Base-by-base conservation (phyloP, 768 basidiomycete species). In the Gelatoporia subvermispora region DNA sequence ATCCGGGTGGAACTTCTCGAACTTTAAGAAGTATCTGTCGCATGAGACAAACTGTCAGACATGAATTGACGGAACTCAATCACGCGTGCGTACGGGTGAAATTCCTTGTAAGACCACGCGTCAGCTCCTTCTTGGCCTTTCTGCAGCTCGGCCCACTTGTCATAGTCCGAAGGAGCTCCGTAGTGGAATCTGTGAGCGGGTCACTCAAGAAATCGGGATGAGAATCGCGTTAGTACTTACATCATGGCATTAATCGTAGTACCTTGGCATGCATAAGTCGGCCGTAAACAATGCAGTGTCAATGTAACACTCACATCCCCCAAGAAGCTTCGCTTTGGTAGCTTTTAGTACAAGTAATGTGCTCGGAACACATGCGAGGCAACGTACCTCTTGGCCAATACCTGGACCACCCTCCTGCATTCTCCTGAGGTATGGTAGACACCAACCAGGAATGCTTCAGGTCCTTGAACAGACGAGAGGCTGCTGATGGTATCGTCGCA, bases 361-460 rank as follows among this genome's bases (percentile, higher is more conserved):
- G 15, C 41, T 16, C 22, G 21, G 47, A 35, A 49, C 15, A 5
- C 18, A 18, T 40, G 21, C 7, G 28, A 17, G 8, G n/a, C n/a
- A n/a, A 54, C 63, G 7, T 56, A 83, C 85, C 85, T 68, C 86
- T 69, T 0, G 86, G 85, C 80, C 82, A 87, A 47, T 70, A 82
- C 34, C 72, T 69, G 51, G 65, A 69, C 57, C 68, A 68, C 17
- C 73, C 72, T 28, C 66, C 68, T 2, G 78, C 77, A 51, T 74
- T 64, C 4, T 55, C 49, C 56, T 86, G 84, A 0, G 80, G 76
- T 17, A 77, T 76, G 0, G 85, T 86, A 50, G 65, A 72, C 22
- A 87, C 5, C 13, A 13, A 31, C 28, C 28, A 31, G 5, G 28
- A 31, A 31, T 31, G 28, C 13, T 38, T 42, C 3, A 57, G 43